Percentiles rank a stretch among this genome's conserved stretches.
Evolutionary conservation across 345 rosid genomes (phyloP).

Genomic region (Jatropha curcas): DNA sequence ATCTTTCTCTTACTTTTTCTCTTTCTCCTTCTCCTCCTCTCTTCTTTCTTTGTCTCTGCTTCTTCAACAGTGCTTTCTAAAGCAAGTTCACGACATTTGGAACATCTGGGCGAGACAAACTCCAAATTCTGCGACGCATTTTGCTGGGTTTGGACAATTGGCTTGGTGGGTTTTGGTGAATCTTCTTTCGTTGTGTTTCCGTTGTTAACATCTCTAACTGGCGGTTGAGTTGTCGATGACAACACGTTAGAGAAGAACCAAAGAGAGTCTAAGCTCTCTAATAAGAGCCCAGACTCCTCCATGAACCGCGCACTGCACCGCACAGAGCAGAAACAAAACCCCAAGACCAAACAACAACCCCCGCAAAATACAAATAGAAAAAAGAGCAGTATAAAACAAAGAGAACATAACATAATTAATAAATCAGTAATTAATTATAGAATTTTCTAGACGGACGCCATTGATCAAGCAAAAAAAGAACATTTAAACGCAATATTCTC

Average conservation of each 20-base stretch:
- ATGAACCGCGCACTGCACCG: too few species aligned
- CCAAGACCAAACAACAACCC: background rate
- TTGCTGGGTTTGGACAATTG: background rate
- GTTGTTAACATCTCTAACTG: too few species aligned
- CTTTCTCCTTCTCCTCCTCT: conserved; percentile 23
- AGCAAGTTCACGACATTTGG: conserved; percentile 25
- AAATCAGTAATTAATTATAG: background rate
- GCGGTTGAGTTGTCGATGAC: conserved; percentile 2
- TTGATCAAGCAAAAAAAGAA: background rate
- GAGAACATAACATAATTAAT: background rate
- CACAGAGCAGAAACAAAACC: too few species aligned
- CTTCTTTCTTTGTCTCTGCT: conserved; percentile 20
- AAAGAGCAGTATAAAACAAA: background rate
- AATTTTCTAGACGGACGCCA: background rate
- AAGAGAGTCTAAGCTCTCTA: conserved; percentile 45
- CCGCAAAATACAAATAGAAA: background rate
- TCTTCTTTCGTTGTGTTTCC: conserved; percentile 10
- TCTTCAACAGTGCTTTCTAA: conserved; percentile 8
- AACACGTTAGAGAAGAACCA: conserved; percentile 54
- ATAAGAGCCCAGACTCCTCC: conserved; percentile 28
- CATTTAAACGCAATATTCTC: background rate
- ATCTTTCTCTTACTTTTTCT: conserved; percentile 22
- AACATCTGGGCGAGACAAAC: conserved; percentile 15
- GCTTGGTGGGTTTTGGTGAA: conserved; percentile 4
- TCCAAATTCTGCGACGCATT: background rate